Conservation (phyloP, 805 yeast species). For the Starmerella apicola region DNA sequence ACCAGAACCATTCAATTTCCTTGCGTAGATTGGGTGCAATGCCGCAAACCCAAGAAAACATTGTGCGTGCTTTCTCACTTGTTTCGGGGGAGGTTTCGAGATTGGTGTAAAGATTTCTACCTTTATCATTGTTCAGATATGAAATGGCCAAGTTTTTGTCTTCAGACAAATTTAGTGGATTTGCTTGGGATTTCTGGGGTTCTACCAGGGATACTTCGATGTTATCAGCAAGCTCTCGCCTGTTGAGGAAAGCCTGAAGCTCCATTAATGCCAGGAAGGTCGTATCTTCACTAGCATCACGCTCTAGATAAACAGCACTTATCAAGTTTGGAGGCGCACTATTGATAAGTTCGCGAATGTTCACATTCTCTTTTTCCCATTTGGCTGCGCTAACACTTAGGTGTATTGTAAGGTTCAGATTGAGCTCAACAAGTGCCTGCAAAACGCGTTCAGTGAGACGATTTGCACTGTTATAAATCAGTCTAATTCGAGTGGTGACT, state of each 20-base stretch:
- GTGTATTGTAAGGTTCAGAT: constrained; percentile 43
- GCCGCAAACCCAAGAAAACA: constrained; percentile 31
- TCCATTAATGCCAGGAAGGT: background rate
- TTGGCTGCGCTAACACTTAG: constrained; percentile 53
- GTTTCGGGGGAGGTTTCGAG: constrained; percentile 10
- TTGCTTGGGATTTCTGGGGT: constrained; percentile 6
- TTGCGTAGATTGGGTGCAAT: constrained; percentile 21
- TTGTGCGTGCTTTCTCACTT: constrained; percentile 26
- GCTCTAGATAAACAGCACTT: constrained; percentile 4
- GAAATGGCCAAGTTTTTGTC: constrained; percentile 5
- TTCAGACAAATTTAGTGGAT: constrained; percentile 6
- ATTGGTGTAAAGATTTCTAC: constrained; percentile 8
- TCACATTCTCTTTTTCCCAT: constrained; percentile 1
- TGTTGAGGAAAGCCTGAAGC: constrained; percentile 1
- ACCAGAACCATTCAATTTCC: constrained; percentile 25
- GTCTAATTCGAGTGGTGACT: constrained; percentile 44
- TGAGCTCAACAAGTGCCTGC: constrained; percentile 39
- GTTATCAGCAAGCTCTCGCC: background rate
- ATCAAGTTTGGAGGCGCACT: constrained; percentile 3
- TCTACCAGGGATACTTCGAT: background rate
- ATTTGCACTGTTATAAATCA: constrained; percentile 50
- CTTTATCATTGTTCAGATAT: constrained; percentile 4
- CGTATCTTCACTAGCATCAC: background rate
- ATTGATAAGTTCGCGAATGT: constrained; percentile 8
- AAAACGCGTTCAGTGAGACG: constrained; percentile 41